phyloP scores from a whole-genome alignment of 192 early-diverging fungal genomes.

The Linnemannia hyalina region DNA sequence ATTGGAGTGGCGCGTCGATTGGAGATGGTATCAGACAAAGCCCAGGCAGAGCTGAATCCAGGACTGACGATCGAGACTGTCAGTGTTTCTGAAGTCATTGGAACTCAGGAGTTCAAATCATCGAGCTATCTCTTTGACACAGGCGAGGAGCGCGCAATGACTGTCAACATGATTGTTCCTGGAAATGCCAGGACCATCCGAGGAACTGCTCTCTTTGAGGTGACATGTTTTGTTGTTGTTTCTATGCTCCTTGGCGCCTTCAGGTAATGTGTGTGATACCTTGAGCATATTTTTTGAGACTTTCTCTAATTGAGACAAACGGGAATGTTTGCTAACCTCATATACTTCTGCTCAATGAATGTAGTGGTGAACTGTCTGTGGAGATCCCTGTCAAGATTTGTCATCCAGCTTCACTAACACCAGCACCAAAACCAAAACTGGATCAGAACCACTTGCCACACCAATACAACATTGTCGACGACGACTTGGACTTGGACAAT shows the following conservation, averaged over 20 bases:
- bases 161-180: conserved; percentile 68
- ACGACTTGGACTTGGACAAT: conserved; percentile 38
- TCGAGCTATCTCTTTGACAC: conserved; percentile 71
- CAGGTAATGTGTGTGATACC: conserved; percentile 29
- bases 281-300: neutral
- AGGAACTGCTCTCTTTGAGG: conserved; percentile 68
- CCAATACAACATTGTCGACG: conserved; percentile 59
- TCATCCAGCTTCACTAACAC: conserved; percentile 66
- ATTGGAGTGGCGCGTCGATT: conserved; percentile 60
- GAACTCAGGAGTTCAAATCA: conserved; percentile 64
- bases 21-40: conserved; percentile 64
- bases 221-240: conserved; percentile 62
- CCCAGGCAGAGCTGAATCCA: conserved; percentile 50
- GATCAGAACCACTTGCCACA: conserved; percentile 55
- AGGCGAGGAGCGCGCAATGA: conserved; percentile 66
- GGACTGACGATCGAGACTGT: conserved; percentile 62
- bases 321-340: neutral
- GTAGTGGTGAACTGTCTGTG: conserved; percentile 66
- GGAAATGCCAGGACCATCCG: conserved; percentile 66
- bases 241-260: conserved; percentile 60
- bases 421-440: conserved; percentile 56
- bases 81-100: conserved; percentile 55
- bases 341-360: neutral
- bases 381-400: conserved; percentile 70
- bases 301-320: neutral